Evolutionary conservation across 1,284 basidiomycete genomes (phyloP).

Genomic region (Ganoderma meredithae): DNA sequence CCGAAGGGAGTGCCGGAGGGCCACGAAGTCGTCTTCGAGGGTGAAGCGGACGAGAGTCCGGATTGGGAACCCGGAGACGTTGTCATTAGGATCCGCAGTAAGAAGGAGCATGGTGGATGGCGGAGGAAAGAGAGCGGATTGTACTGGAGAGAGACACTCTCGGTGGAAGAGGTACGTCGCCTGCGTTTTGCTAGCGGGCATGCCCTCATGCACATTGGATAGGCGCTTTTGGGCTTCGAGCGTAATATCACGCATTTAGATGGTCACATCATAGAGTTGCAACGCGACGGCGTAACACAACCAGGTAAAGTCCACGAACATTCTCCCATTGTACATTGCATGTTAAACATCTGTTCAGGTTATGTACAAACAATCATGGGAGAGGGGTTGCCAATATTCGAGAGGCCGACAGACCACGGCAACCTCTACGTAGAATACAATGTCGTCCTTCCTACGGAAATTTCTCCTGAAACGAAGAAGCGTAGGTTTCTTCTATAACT

Average conservation of each 20-base stretch:
- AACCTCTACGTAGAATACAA: constrained; percentile 92
- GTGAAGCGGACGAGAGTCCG: constrained; percentile 92
- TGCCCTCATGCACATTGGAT: constrained; percentile 15
- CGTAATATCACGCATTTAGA: constrained; percentile 91
- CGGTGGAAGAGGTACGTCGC: constrained; percentile 83
- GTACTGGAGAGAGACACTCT: constrained; percentile 90
- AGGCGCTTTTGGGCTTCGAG: constrained; percentile 86
- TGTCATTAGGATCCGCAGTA: constrained; percentile 81
- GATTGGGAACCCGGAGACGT: constrained; percentile 95
- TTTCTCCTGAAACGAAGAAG: constrained; percentile 69
- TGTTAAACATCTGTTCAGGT: constrained; percentile 48
- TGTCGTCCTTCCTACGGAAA: constrained; percentile 81
- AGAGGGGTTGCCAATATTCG: constrained; percentile 89
- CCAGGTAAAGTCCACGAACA: constrained; percentile 61
- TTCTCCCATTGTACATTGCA: not conserved
- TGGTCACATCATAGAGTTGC: constrained; percentile 80
- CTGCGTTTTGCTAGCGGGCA: not conserved
- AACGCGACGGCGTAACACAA: constrained; percentile 84
- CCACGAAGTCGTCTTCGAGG: constrained; percentile 90
- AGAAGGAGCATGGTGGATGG: constrained; percentile 81
- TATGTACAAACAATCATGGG: constrained; percentile 87
- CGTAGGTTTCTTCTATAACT: constrained; percentile 54
- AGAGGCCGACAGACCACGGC: constrained; percentile 63
- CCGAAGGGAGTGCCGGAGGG: constrained; percentile 91
- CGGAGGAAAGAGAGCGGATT: constrained; percentile 87